These are phyloP conservation scores for Apiotrichum laibachii DNA, from an alignment of 1,284 basidiomycete species.

Conservation along the genomic window DNA sequence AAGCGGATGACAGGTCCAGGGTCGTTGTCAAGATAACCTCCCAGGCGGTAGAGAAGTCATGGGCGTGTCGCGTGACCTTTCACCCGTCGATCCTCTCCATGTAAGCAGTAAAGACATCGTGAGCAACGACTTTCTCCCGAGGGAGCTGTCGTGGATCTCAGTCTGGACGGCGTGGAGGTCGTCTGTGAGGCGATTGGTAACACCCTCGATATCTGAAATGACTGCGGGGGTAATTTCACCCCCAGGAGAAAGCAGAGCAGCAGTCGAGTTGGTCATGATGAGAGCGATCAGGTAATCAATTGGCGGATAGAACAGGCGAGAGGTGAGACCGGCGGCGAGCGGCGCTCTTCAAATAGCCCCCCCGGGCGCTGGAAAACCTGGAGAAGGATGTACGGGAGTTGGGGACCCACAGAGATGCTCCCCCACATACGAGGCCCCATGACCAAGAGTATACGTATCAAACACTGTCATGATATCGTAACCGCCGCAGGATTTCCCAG, in stretches of 20 bases:
- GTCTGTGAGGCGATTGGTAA: constrained; percentile 6
- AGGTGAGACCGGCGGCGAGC: neutral
- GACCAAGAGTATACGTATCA: no score
- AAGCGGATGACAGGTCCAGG: constrained; percentile 28
- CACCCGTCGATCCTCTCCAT: constrained; percentile 59
- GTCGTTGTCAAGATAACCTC: constrained; percentile 25
- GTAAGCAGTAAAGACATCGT: constrained; percentile 59
- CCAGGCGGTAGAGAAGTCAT: constrained; percentile 56
- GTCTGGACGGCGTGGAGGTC: constrained; percentile 21
- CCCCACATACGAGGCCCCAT: neutral
- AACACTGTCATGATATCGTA: no score
- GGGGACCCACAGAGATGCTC: neutral
- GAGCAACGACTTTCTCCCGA: constrained; percentile 53
- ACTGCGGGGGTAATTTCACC: constrained; percentile 2
- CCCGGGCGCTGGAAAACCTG: no score
- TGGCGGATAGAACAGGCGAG: neutral
- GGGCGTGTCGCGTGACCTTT: constrained; percentile 58
- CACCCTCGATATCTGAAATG: constrained; percentile 7
- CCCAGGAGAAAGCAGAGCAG: no score
- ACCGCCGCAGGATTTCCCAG: no score
- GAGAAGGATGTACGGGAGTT: no score
- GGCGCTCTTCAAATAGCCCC: no score
- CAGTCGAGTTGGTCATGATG: no score
- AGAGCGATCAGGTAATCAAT: neutral
- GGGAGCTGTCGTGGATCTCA: constrained; percentile 26